Percentiles rank a stretch among this genome's conserved stretches.
Conservation (phyloP, 805 yeast genomes). For the Hanseniaspora pseudoguilliermondii region DNA sequence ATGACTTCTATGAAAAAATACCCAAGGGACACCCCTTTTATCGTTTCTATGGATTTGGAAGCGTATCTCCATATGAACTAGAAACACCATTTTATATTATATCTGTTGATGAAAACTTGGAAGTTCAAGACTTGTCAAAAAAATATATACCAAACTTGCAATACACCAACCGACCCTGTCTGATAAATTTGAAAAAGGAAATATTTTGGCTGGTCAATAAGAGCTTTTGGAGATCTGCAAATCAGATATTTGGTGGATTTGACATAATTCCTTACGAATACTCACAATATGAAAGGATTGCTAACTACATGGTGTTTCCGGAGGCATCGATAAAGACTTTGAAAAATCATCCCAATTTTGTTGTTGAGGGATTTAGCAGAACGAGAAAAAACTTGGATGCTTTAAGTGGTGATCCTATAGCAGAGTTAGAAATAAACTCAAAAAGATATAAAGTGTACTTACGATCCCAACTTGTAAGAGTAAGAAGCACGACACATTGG, state of each 20-base stretch:
- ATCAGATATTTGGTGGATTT: neutral
- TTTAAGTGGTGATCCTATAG: slow-evolving; percentile 8
- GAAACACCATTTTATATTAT: neutral
- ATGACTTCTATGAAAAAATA: neutral
- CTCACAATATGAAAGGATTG: slow-evolving; percentile 5
- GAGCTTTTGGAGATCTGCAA: neutral
- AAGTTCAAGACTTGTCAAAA: neutral
- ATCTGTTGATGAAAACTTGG: neutral
- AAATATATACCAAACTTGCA: slow-evolving; percentile 11
- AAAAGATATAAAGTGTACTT: neutral
- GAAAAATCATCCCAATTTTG: slow-evolving; percentile 12
- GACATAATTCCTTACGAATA: neutral
- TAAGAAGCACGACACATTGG: slow-evolving; percentile 23
- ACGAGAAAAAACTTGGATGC: slow-evolving; percentile 5
- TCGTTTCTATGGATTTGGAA: neutral
- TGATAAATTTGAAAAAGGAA: slow-evolving; percentile 5
- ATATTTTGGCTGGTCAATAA: slow-evolving; percentile 1
- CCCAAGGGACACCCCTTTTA: neutral
- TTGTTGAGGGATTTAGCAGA: neutral
- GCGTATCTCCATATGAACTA: neutral
- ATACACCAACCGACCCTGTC: neutral
- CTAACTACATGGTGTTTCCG: slow-evolving; percentile 17
- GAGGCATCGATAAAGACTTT: slow-evolving; percentile 13
- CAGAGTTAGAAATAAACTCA: slow-evolving; percentile 6
- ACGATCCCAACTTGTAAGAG: slow-evolving; percentile 16